These are phyloP conservation scores for Jackrogersella multiformis DNA, from an alignment of 495 filamentous ascomycete species.

Conservation along the genomic window DNA sequence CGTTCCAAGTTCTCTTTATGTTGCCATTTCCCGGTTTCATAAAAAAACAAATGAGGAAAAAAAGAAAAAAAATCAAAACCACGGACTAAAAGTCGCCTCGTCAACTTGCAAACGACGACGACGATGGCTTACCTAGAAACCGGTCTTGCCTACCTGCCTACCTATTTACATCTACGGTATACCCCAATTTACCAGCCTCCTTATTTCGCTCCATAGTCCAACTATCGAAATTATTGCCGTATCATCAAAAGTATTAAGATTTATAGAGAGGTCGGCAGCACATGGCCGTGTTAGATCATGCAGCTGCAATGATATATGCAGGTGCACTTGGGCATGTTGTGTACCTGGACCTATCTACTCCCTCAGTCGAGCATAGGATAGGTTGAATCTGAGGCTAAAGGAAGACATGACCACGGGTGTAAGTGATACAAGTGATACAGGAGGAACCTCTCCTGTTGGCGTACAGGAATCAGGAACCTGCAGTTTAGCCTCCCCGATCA, in stretches of 20 bases:
- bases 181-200: constrained; percentile 23
- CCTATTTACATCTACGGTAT: neutral
- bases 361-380: neutral
- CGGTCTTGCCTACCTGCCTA: neutral
- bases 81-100: neutral
- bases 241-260: neutral
- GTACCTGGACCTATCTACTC: constrained; percentile 18
- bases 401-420: neutral
- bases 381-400: neutral
- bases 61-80: neutral
- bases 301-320: constrained; percentile 2
- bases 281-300: constrained; percentile 15
- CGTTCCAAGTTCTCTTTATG: neutral
- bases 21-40: constrained; percentile 3
- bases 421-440: neutral
- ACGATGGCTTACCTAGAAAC: neutral
- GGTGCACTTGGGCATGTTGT: constrained; percentile 16
- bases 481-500: constrained; percentile 2
- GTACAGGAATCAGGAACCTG: neutral
- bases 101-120: constrained; percentile 1
- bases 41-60: neutral
- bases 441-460: neutral
- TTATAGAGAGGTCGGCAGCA: neutral
- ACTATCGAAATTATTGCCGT: neutral
- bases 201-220: constrained; percentile 9